A percentile compares a stretch with the other conserved stretches of the same genome.
phyloP scores from a whole-genome alignment of 306 rosid species.

The Canavalia ensiformis region DNA sequence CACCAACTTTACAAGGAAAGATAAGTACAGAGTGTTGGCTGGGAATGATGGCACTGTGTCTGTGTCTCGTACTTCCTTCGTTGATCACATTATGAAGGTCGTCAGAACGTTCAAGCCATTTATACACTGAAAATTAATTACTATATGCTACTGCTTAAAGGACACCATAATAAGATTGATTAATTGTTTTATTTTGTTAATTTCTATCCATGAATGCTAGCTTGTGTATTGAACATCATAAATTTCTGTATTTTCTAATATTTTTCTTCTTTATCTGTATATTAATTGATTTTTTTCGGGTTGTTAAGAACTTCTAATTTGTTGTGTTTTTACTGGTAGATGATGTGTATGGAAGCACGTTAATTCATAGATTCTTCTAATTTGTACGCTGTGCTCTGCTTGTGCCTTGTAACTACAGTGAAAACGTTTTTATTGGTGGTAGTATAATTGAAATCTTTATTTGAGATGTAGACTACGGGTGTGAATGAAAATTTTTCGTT shows the following conservation, averaged over 20 bases:
- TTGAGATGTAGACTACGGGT: too few relatives aligned
- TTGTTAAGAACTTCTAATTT: not conserved
- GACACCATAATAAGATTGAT: not conserved
- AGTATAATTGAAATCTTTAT: too few relatives aligned
- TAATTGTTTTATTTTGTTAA: conserved; percentile 38
- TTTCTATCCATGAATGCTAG: not conserved
- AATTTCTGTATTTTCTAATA: not conserved
- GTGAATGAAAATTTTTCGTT: too few relatives aligned
- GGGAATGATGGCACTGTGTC: conserved; percentile 85
- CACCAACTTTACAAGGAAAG: conserved; percentile 87
- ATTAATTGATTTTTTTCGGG: not conserved
- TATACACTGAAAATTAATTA: conserved; percentile 40
- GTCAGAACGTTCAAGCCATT: conserved; percentile 64
- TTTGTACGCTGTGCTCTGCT: too few relatives aligned
- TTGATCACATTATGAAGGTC: conserved; percentile 60
- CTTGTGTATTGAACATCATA: conserved; percentile 9
- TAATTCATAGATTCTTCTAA: too few relatives aligned
- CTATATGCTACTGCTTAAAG: too few relatives aligned
- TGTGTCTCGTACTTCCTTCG: conserved; percentile 59
- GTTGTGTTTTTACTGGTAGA: too few relatives aligned
- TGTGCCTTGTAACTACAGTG: too few relatives aligned
- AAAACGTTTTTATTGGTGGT: too few relatives aligned
- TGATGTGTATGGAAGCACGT: too few relatives aligned
- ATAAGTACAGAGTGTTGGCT: conserved; percentile 86
- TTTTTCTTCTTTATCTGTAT: not conserved